Evolutionary conservation across 805 yeast genomes (phyloP).

Genomic region (Teunomyces gatunensis): DNA sequence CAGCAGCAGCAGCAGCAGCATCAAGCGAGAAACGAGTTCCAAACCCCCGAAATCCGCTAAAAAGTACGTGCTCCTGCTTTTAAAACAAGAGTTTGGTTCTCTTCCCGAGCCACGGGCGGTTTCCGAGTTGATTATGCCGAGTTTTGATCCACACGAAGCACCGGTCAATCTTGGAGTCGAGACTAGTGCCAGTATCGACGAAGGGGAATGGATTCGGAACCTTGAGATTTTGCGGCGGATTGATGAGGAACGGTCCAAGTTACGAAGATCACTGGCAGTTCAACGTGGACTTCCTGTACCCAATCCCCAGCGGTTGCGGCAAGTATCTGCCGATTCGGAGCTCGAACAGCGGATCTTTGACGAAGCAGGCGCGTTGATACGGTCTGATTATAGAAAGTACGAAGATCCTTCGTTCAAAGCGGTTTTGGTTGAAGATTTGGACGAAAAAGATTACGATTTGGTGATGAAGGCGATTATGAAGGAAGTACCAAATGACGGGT

Average conservation of each 20-base stretch:
- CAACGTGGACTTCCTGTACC: slow-evolving; percentile 47
- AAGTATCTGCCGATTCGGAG: background rate
- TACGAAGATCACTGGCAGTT: slow-evolving; percentile 46
- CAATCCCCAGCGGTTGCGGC: slow-evolving; percentile 14
- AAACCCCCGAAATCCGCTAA: slow-evolving; percentile 7
- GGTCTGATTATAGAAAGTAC: slow-evolving; percentile 39
- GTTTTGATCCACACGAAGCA: slow-evolving; percentile 21
- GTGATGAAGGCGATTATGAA: slow-evolving; percentile 18
- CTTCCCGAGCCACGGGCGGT: slow-evolving; percentile 42
- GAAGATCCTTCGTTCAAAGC: slow-evolving; percentile 19
- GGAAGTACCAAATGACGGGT: background rate
- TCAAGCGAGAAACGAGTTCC: slow-evolving; percentile 2
- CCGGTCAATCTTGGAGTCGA: slow-evolving; percentile 1
- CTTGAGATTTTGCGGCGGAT: slow-evolving; percentile 21
- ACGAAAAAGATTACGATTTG: slow-evolving; percentile 19
- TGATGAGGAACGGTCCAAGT: slow-evolving; percentile 26
- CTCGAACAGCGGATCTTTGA: slow-evolving; percentile 20
- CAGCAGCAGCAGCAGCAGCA: slow-evolving; percentile 4
- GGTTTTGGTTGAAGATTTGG: slow-evolving; percentile 26
- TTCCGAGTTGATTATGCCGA: slow-evolving; percentile 33
- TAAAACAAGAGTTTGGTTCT: slow-evolving; percentile 11
- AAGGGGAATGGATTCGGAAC: slow-evolving; percentile 22
- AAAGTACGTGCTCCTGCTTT: slow-evolving; percentile 7
- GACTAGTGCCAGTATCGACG: slow-evolving; percentile 11
- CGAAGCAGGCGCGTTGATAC: slow-evolving; percentile 36